Evolutionary conservation across 1,284 basidiomycete species (phyloP), one percentile per base, ranked within the genome.

Genomic region (Crepidotus sp.): DNA sequence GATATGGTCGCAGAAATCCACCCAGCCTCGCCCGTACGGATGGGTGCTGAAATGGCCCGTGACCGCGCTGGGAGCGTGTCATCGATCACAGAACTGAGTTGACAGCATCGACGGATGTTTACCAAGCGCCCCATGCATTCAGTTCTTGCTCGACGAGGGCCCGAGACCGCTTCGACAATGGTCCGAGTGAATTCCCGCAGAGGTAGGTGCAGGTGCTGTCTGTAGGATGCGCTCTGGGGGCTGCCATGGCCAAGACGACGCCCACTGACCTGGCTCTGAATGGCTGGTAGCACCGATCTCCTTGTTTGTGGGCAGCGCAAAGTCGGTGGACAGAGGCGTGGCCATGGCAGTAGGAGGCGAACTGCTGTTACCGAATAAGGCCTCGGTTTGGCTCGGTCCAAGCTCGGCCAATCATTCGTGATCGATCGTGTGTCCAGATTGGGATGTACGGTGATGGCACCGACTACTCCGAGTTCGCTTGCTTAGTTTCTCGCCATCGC

Each of bases 141-240:
- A 98, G 64, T 63, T 98, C 96, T 63, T 95, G 80, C 54, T 86
- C 65, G 24, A 98, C 68, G 42, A 91, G 72, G 55, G 73, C 59
- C 49, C 77, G 73, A 17, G 90, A 83, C 30, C 77, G 71, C 60
- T 82, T 89, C 33, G 86, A 77, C 55, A 93, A 70, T 36, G 85
- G 73, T 1, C 95, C 95, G 3, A 98, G 76, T 33, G 93, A 97
- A 68, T 99, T 98, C 35, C 95, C 96, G 63, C 91, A 96, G 40
- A 99, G 80, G 64, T 98, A 99, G 31, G 83, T 78, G 60, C 78
- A 79, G 45, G 71, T 66, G 43, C 63, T 61, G 51, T 79, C 74
- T 69, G 60, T 71, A 49, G 52, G 33, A 4, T 42, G 33, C 49
- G 39, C 54, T 52, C 37, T 46, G 40, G 42, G 41, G 11, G 14